Evolutionary conservation across 768 basidiomycete species (phyloP).

Genomic region (Cystobasidium onofrii): DNA sequence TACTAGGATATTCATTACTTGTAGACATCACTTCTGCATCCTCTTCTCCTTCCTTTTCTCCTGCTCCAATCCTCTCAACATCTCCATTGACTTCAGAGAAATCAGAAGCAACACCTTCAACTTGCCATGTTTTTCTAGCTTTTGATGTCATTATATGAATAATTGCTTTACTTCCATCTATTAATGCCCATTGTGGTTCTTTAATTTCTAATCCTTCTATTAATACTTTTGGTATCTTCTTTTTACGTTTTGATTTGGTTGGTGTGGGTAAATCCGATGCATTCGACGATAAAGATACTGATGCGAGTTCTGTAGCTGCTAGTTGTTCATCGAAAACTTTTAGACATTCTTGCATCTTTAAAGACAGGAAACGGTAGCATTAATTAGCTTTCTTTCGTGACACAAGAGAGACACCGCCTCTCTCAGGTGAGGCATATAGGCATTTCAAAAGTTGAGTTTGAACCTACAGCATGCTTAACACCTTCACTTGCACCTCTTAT

Average conservation of each 20-base stretch:
- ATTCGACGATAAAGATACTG: background rate
- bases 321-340: background rate
- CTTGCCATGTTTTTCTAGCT: slow-evolving; percentile 33
- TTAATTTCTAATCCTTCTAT: slow-evolving; percentile 20
- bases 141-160: slow-evolving; percentile 39
- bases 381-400: background rate
- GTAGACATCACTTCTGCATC: too few species aligned
- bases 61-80: background rate
- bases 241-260: slow-evolving; percentile 21
- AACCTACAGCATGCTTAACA: slow-evolving; percentile 34
- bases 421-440: too few species aligned
- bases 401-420: too few species aligned
- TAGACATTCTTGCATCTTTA: background rate
- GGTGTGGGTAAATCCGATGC: slow-evolving; percentile 28
- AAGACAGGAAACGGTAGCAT: too few species aligned
- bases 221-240: slow-evolving; percentile 31
- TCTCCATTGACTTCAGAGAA: background rate
- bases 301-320: slow-evolving; percentile 11
- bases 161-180: slow-evolving; percentile 38
- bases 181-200: slow-evolving; percentile 36
- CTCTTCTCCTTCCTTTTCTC: background rate
- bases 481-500: slow-evolving; percentile 38
- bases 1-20: background rate
- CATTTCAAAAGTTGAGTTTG: too few species aligned
- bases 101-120: slow-evolving; percentile 18